Conservation (phyloP, 2,329 filamentous ascomycete species). For the Tolypocladium cylindrosporum region DNA sequence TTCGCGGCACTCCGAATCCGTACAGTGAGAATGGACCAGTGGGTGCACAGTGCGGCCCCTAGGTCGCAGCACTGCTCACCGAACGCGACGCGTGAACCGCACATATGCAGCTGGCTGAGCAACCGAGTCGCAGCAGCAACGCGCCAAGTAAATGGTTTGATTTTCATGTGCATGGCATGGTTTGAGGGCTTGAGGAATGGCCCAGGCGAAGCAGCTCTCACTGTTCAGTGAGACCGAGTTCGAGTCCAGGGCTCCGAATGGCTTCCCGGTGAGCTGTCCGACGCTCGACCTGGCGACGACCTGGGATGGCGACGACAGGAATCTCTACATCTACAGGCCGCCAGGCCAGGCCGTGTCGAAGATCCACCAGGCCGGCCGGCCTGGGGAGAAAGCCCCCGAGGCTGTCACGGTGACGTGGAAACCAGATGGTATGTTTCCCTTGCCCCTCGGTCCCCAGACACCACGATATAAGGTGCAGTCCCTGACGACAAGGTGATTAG, state of each 20-base stretch:
- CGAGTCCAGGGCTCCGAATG: constrained; percentile 41
- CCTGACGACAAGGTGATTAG: constrained; percentile 23
- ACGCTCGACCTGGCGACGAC: constrained; percentile 76
- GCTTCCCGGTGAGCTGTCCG: constrained; percentile 66
- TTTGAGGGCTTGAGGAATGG: constrained; percentile 11
- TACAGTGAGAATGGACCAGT: neutral
- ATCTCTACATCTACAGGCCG: constrained; percentile 67
- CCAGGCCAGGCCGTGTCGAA: constrained; percentile 58
- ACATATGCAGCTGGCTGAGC: neutral
- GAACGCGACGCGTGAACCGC: neutral
- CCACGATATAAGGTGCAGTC: too few relatives aligned
- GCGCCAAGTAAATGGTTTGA: neutral
- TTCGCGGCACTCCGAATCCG: neutral
- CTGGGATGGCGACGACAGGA: constrained; percentile 53
- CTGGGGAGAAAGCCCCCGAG: constrained; percentile 28
- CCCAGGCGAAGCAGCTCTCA: constrained; percentile 24
- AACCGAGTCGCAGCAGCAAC: neutral
- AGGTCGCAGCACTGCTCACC: neutral
- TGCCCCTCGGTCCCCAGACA: neutral
- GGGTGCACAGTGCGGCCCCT: neutral
- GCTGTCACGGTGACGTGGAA: constrained; percentile 53
- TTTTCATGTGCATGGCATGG: neutral
- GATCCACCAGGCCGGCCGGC: constrained; percentile 33
- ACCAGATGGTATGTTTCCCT: constrained; percentile 49
- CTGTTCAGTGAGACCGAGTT: constrained; percentile 49